Evolutionary conservation across 768 basidiomycete species (phyloP).

Genomic region (Rhodosporidiobolus sp.): DNA sequence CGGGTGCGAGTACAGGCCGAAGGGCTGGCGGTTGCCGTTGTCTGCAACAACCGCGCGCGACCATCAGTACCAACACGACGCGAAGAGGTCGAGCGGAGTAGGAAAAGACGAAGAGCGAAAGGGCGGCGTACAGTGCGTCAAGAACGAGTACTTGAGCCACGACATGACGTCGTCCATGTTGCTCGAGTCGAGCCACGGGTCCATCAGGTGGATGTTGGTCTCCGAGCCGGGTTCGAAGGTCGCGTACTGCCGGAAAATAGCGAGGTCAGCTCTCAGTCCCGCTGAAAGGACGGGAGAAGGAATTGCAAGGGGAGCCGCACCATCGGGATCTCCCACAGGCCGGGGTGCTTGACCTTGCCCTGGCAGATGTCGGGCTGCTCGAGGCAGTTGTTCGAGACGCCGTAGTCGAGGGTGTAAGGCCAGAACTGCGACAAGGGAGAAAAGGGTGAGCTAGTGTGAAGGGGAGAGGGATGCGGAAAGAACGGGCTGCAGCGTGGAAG

Average conservation of each 20-base stretch:
- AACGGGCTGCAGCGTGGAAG: no score
- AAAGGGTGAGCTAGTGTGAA: no score
- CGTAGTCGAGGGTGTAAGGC: conserved; percentile 78
- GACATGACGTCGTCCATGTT: conserved; percentile 48
- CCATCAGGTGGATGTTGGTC: conserved; percentile 62
- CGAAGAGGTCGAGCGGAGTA: neutral
- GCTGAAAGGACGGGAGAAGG: neutral
- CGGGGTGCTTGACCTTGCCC: conserved; percentile 68
- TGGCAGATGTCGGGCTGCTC: conserved; percentile 58
- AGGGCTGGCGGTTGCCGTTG: conserved; percentile 68
- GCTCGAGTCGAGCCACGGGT: conserved; percentile 63
- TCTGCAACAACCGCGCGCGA: conserved; percentile 48
- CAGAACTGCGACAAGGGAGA: no score
- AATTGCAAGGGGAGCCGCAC: conserved; percentile 16
- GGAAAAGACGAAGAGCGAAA: neutral
- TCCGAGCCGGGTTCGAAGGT: neutral
- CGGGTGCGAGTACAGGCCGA: conserved; percentile 77
- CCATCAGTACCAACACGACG: no score
- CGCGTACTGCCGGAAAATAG: neutral
- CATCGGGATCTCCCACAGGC: conserved; percentile 84
- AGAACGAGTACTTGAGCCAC: conserved; percentile 73
- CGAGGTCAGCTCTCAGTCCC: neutral
- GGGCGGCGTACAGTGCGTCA: conserved; percentile 56
- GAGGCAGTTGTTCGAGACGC: conserved; percentile 75
- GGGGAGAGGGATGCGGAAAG: no score